Evolutionary conservation across 805 yeast genomes (phyloP), one percentile per base, ranked within the genome.

Genomic region (Kazachstania taianensis): DNA sequence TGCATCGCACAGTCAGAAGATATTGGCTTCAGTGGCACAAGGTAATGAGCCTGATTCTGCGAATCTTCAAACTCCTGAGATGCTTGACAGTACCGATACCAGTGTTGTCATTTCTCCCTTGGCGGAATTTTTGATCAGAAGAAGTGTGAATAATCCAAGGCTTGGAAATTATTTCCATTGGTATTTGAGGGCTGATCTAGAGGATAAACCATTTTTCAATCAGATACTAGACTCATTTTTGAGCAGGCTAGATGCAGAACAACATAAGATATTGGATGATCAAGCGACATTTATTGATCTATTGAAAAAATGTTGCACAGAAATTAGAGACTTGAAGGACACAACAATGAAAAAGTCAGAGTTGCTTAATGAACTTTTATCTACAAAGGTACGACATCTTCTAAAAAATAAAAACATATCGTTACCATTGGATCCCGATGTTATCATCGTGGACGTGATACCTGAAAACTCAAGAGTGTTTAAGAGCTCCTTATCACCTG

Each of bases 121-220:
- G 35, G 82, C 84, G 1, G 72, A 74, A 35, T 86, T 89, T 51
- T 62, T 92, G 28, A 78, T 87, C 28, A 75, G 75, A 19, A 67
- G 89, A 31, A 77, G 94, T 0, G 64, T 78, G 1, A 62, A 70
- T 14, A 81, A 80, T 51, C 70, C 72, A 15, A 64, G 71, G 14
- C 63, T 94, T 28, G 92, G 94, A 0, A 86, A 78, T 51, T 84
- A 72, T 51, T 75, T 94, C 41, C 87, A 84, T 56, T 92, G 98
- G 97, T 84, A 80, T 52, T 70, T 92, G 34, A 79, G 78, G 44
- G 94, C 94, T 2, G 96, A 89, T 50, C 72, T 80, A 20, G 84
- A 80, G 48, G 95, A 83, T 39, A 72, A 69, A 28, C 70, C 69
- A 3, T 23, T 61, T 65, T 17, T 75, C 60, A 47, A 59, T 56